phyloP scores from a whole-genome alignment of 805 yeast species.

The Hanseniaspora pseudoguilliermondii region DNA sequence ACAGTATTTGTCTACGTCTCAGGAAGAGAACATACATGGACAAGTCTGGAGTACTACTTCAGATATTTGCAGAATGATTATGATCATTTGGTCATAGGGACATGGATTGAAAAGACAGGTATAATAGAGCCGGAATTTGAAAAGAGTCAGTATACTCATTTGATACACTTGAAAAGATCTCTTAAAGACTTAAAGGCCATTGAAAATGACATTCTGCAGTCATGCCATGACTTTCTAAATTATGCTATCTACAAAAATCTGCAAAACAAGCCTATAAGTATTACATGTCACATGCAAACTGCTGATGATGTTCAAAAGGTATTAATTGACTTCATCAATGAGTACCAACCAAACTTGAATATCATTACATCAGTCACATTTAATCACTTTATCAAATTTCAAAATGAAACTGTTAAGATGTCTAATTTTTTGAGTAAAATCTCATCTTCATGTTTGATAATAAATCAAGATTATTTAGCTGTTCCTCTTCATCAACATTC shows the following conservation, averaged over 20 bases:
- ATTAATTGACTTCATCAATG: constrained; percentile 18
- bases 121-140: constrained; percentile 18
- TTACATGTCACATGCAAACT: constrained; percentile 26
- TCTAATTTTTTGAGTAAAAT: constrained; percentile 16
- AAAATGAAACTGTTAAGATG: constrained; percentile 26
- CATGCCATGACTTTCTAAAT: constrained; percentile 12
- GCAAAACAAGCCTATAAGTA: constrained; percentile 19
- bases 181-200: not conserved
- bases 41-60: constrained; percentile 57
- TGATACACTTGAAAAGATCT: not conserved
- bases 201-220: constrained; percentile 1
- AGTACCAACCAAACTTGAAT: constrained; percentile 25
- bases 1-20: constrained; percentile 47
- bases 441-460: constrained; percentile 1
- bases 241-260: constrained; percentile 2
- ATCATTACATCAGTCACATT: constrained; percentile 26
- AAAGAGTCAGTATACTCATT: constrained; percentile 14
- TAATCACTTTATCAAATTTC: constrained; percentile 27
- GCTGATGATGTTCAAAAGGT: constrained; percentile 20
- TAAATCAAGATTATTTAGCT: constrained; percentile 10
- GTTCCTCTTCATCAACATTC: not conserved
- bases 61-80: constrained; percentile 45
- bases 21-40: constrained; percentile 64
- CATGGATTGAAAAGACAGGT: constrained; percentile 32
- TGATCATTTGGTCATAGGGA: constrained; percentile 48